Conservation (phyloP, 2,329 filamentous ascomycete species). For the Blumeria hordei region DNA sequence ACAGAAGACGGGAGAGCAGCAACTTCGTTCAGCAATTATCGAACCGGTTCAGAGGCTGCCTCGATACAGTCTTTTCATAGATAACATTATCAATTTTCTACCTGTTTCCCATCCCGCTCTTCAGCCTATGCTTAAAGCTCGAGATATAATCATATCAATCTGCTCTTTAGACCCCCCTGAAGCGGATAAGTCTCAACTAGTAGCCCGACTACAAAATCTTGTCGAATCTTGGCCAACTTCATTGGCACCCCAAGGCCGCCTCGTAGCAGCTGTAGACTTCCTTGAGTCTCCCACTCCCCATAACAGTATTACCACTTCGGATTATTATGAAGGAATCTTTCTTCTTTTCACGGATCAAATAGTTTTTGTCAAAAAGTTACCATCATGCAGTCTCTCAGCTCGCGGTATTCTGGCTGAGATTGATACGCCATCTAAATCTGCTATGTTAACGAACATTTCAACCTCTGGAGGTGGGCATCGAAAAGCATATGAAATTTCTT, state of each 20-base stretch:
- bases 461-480: conserved; percentile 35
- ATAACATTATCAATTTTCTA: conserved; percentile 73
- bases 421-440: conserved; percentile 49
- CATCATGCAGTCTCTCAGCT: conserved; percentile 37
- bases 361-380: conserved; percentile 49
- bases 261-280: conserved; percentile 64
- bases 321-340: conserved; percentile 39
- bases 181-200: conserved; percentile 48
- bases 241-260: conserved; percentile 48
- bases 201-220: conserved; percentile 50
- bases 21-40: conserved; percentile 73
- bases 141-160: conserved; percentile 87
- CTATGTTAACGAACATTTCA: conserved; percentile 36
- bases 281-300: conserved; percentile 56
- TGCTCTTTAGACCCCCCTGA: conserved; percentile 66
- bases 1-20: conserved; percentile 68
- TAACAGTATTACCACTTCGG: conserved; percentile 12
- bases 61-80: conserved; percentile 85
- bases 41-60: conserved; percentile 89
- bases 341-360: conserved; percentile 68
- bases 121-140: conserved; percentile 59
- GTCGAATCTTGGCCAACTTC: conserved; percentile 54
- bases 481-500: conserved; percentile 42
- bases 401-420: conserved; percentile 63
- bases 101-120: conserved; percentile 71